Percentiles rank a stretch among this genome's conserved stretches.
phyloP scores from a whole-genome alignment of 805 yeast species.

The Ogataea paraovalis region DNA sequence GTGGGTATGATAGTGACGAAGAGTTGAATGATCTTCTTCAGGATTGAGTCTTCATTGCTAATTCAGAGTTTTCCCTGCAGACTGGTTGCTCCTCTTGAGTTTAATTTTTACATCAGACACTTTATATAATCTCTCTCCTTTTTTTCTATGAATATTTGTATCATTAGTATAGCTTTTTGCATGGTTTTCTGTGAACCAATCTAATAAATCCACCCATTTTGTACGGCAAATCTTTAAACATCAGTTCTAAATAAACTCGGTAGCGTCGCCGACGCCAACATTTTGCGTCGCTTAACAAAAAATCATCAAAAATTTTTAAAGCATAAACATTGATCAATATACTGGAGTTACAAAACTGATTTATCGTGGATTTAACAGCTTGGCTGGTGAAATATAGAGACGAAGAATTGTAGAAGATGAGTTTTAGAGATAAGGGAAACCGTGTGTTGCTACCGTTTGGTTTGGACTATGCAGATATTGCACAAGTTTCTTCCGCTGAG shows the following conservation, averaged over 20 bases:
- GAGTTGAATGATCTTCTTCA: conserved; percentile 69
- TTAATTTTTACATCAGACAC: background rate
- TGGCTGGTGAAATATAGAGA: too few species aligned
- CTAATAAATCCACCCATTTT: background rate
- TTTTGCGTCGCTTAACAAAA: background rate
- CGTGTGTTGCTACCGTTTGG: conserved; percentile 64
- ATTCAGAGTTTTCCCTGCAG: too few species aligned
- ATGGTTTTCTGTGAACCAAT: background rate
- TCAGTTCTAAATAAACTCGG: background rate
- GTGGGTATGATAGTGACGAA: conserved; percentile 48
- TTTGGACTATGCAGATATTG: conserved; percentile 59
- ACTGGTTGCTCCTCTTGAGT: background rate
- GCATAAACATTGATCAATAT: background rate
- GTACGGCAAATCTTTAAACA: too few species aligned
- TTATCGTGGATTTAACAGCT: too few species aligned
- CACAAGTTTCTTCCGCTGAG: conserved; percentile 33
- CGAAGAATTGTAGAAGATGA: conserved; percentile 36
- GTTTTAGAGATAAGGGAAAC: conserved; percentile 48
- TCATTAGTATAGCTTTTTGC: background rate
- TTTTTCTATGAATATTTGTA: background rate
- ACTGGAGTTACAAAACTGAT: background rate
- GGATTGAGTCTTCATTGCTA: too few species aligned
- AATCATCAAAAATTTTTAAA: background rate
- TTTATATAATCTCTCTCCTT: background rate
- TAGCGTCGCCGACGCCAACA: background rate